phyloP scores from a whole-genome alignment of 2,329 filamentous ascomycete genomes.

The Scedosporium dehoogii region DNA sequence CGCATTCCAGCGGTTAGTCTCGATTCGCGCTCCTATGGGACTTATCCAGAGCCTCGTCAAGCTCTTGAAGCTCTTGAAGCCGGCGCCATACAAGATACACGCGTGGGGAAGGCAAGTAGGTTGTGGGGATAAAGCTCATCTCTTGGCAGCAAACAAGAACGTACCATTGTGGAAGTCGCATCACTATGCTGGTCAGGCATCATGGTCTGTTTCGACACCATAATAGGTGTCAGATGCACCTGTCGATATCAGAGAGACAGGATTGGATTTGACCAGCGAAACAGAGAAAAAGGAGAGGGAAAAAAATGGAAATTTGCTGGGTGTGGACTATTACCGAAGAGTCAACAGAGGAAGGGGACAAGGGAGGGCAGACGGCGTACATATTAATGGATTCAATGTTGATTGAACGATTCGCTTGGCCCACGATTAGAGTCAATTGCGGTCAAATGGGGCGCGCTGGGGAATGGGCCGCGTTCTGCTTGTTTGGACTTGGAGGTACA shows the following conservation, averaged over 20 bases:
- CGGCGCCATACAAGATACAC: background rate
- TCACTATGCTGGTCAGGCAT: background rate
- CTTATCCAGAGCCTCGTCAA: background rate
- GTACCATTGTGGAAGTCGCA: background rate
- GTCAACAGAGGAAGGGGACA: no score
- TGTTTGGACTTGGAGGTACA: no score
- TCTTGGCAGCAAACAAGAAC: background rate
- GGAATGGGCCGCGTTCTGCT: no score
- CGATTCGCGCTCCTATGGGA: background rate
- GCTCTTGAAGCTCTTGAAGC: background rate
- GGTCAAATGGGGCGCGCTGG: no score
- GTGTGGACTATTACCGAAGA: no score
- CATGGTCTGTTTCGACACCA: background rate
- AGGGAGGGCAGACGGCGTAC: no score
- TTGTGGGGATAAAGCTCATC: background rate
- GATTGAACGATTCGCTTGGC: no score
- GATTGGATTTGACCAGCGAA: background rate
- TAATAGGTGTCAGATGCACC: background rate
- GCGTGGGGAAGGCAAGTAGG: background rate
- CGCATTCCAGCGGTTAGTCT: background rate
- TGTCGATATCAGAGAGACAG: background rate
- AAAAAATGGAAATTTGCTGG: background rate
- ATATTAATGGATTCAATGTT: no score
- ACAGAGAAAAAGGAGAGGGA: background rate
- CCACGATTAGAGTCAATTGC: no score